Evolutionary conservation across 2,329 filamentous ascomycete genomes (phyloP), one percentile per base, ranked within the genome.

Genomic region (Apiospora pterosperma): DNA sequence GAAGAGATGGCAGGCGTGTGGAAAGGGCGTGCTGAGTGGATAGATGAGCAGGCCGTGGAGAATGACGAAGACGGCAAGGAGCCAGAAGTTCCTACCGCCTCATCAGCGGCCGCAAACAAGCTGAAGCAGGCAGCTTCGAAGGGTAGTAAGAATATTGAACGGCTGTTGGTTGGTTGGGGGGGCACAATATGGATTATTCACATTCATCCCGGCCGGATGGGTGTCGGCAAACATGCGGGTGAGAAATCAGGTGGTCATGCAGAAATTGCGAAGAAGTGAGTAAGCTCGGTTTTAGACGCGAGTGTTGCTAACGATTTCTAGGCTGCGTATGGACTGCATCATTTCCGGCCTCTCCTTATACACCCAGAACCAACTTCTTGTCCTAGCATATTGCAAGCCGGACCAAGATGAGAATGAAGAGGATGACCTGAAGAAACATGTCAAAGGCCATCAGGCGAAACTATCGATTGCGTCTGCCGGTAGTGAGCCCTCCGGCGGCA

Each of bases 291-390:
- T 11, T 6, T 25, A 36, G 25, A 28, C 28, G 31, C 21, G 31
- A 61, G n/a, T 23, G 14, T 36, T 48, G 55, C 76, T 79, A 70
- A 79, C 75, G n/a, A 68, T 61, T 31, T 31, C 21, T 69, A 94
- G 91, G 79, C 87, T 98, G 79, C 92, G 93, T 74, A 97, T 96
- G 79, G 96, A 99, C 81, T 98, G 96, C 83, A 93, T 97, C 77
- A 93, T 99, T 82, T 97, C 96, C 76, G 96, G 96, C 73, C 91
- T 99, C 78, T 96, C 95, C 69, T 85, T 99, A 79, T 98, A 97
- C 88, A 97, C 93, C 75, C 92, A 93, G 75, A 96, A 88, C 75
- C 84, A 97, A 70, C 85, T 99, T 77, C 87, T 97, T 72, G 91
- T 98, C 73, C 90, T 99, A 80, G 94, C 94, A 74, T 97, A 96